phyloP scores from a whole-genome alignment of 352 stramenopile genomes.

The Globisporangium abappressorium region DNA sequence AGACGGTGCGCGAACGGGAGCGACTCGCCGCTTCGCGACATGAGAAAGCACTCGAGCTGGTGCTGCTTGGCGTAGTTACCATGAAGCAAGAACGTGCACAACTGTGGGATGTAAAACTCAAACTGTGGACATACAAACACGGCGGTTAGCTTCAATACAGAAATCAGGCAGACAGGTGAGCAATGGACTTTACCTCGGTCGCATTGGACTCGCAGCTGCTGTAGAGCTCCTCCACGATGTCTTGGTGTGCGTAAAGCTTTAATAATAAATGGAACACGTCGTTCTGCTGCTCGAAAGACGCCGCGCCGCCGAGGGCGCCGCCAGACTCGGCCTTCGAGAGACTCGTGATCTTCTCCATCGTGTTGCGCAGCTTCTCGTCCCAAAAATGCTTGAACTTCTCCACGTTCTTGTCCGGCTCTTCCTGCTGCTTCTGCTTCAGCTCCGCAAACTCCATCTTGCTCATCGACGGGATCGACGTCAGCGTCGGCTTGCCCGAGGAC shows the following conservation, averaged over 20 bases:
- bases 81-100: constrained; percentile 84
- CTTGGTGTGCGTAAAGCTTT: constrained; percentile 79
- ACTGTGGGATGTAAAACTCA: constrained; percentile 89
- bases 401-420: constrained; percentile 31
- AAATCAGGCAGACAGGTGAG: neutral
- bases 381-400: constrained; percentile 78
- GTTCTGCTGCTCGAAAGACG: constrained; percentile 19
- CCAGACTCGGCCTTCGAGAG: constrained; percentile 21
- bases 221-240: constrained; percentile 79
- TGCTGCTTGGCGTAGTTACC: constrained; percentile 84
- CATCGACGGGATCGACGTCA: constrained; percentile 32
- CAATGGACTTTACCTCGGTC: constrained; percentile 24
- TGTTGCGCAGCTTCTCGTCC: constrained; percentile 68
- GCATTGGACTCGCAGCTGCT: constrained; percentile 60
- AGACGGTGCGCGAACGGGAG: constrained; percentile 84
- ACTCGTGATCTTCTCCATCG: constrained; percentile 53
- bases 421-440: constrained; percentile 1
- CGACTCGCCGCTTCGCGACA: constrained; percentile 75
- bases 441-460: neutral
- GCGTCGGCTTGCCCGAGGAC: constrained; percentile 13
- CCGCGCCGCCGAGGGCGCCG: neutral
- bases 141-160: neutral
- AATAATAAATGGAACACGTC: constrained; percentile 75
- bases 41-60: constrained; percentile 83
- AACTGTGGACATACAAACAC: constrained; percentile 30